These are phyloP conservation scores for Rhododendron mucronatum DNA, from an alignment of 148 eudicot genomes.

Conservation along the genomic window DNA sequence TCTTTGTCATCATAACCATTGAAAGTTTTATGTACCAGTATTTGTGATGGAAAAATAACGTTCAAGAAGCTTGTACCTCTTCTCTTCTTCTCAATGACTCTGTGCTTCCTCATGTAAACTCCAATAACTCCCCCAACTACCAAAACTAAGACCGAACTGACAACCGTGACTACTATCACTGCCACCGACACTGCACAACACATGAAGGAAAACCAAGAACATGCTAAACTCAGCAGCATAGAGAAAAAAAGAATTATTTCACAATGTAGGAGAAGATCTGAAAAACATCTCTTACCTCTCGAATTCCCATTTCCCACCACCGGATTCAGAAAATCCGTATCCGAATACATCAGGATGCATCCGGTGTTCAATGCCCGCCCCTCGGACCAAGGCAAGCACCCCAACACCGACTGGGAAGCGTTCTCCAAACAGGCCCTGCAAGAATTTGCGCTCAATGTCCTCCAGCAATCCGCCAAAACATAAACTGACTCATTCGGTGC, in stretches of 20 bases:
- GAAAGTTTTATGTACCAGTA: neutral
- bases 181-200: slow-evolving; percentile 29
- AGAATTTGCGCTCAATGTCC: slow-evolving; percentile 27
- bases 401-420: slow-evolving; percentile 31
- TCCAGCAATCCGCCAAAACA: slow-evolving; percentile 57
- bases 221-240: neutral
- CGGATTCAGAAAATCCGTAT: slow-evolving; percentile 44
- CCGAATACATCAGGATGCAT: slow-evolving; percentile 62
- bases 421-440: slow-evolving; percentile 44
- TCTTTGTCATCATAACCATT: too few relatives aligned
- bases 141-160: slow-evolving; percentile 43
- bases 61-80: slow-evolving; percentile 33
- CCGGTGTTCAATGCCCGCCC: slow-evolving; percentile 55
- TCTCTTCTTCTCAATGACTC: slow-evolving; percentile 43
- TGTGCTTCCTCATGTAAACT: slow-evolving; percentile 34
- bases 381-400: slow-evolving; percentile 53
- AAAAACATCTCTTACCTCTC: slow-evolving; percentile 19
- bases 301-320: slow-evolving; percentile 16
- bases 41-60: neutral
- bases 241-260: neutral
- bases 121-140: slow-evolving; percentile 30
- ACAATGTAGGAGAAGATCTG: neutral
- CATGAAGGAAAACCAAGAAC: neutral
- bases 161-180: slow-evolving; percentile 29
- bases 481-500: slow-evolving; percentile 32